These are phyloP conservation scores for Alternaria burnsii DNA, from an alignment of 2,329 filamentous ascomycete species.

Conservation along the genomic window DNA sequence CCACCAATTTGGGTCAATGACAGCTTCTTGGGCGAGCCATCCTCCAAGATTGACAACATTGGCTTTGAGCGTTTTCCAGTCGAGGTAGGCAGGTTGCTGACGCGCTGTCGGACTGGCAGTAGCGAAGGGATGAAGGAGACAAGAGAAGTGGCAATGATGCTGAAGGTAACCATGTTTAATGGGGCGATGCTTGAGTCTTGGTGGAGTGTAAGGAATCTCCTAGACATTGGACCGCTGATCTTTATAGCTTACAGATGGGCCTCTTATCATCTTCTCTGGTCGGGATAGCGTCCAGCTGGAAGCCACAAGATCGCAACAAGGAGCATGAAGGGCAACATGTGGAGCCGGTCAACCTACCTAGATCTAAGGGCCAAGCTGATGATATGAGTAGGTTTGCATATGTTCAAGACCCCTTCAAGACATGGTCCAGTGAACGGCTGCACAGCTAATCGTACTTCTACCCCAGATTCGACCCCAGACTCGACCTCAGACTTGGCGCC, in stretches of 20 bases:
- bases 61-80: slow-evolving; percentile 30
- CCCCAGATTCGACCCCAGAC: not conserved
- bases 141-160: not conserved
- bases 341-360: not conserved
- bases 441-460: not conserved
- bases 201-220: not conserved
- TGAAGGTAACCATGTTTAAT: not conserved
- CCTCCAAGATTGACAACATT: slow-evolving; percentile 42
- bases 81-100: slow-evolving; percentile 2
- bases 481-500: not conserved
- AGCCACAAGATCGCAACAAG: no score
- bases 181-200: not conserved
- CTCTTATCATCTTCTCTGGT: not conserved
- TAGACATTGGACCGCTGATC: not conserved
- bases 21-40: slow-evolving; percentile 46
- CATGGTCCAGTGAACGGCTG: not conserved
- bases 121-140: not conserved
- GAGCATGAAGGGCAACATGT: not conserved
- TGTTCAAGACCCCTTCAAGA: not conserved
- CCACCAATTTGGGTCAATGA: slow-evolving; percentile 42
- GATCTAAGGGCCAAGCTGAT: not conserved
- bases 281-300: not conserved
- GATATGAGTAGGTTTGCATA: not conserved
- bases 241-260: not conserved
- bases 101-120: not conserved